phyloP scores from a whole-genome alignment of 2,329 filamentous ascomycete genomes.

The Cordyceps militaris region DNA sequence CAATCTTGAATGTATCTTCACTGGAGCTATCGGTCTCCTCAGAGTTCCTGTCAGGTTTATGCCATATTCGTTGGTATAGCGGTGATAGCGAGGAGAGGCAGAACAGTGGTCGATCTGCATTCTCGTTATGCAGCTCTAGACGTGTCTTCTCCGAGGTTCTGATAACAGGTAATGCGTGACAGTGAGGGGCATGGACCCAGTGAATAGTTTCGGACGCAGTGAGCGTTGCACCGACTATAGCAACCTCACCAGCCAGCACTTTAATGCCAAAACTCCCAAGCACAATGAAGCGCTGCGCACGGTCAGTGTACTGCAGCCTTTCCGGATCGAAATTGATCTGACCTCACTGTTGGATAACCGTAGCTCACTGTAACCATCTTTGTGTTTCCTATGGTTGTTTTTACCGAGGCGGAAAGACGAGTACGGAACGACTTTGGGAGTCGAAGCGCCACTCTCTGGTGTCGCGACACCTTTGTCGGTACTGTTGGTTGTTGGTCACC shows the following conservation, averaged over 20 bases:
- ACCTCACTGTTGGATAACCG: slow-evolving; percentile 45
- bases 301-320: not conserved
- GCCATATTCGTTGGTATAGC: slow-evolving; percentile 61
- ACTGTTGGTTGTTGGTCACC: not conserved
- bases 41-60: slow-evolving; percentile 30
- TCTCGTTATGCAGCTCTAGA: slow-evolving; percentile 51
- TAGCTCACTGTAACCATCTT: slow-evolving; percentile 35
- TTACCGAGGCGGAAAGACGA: slow-evolving; percentile 41
- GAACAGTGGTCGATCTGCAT: slow-evolving; percentile 40
- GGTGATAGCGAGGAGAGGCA: slow-evolving; percentile 56
- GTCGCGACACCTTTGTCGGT: not conserved
- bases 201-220: slow-evolving; percentile 37
- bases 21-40: slow-evolving; percentile 17
- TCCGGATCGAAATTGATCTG: slow-evolving; percentile 9
- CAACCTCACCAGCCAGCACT: slow-evolving; percentile 55
- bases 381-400: slow-evolving; percentile 34
- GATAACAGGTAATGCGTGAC: slow-evolving; percentile 63
- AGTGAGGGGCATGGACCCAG: slow-evolving; percentile 60
- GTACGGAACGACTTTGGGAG: slow-evolving; percentile 24
- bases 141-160: slow-evolving; percentile 41
- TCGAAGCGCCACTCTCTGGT: not conserved
- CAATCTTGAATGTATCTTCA: slow-evolving; percentile 42
- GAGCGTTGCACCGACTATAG: slow-evolving; percentile 58
- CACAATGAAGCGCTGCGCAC: slow-evolving; percentile 51
- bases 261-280: slow-evolving; percentile 62